These are phyloP conservation scores for Ramaria sp. DNA, from an alignment of 768 basidiomycete genomes.

Conservation along the genomic window DNA sequence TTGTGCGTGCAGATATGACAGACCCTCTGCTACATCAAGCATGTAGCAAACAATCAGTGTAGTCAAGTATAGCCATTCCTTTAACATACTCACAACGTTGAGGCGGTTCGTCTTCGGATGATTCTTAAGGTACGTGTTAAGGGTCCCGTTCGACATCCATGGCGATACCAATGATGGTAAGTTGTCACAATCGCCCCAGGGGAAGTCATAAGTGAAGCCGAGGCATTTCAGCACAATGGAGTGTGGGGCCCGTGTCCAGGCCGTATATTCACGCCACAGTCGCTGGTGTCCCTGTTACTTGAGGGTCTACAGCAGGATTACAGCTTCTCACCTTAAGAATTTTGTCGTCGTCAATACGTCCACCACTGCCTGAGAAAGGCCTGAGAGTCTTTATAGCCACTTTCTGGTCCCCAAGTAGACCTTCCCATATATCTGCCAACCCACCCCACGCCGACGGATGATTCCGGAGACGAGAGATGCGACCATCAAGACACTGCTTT, in stretches of 20 bases:
- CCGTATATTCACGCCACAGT: neutral
- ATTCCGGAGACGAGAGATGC: neutral
- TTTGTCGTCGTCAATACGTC: neutral
- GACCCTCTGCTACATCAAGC: slow-evolving; percentile 31
- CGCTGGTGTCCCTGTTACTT: neutral
- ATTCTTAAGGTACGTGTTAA: neutral
- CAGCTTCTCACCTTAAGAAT: neutral
- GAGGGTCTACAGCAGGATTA: neutral
- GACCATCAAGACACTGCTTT: neutral
- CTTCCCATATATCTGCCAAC: neutral
- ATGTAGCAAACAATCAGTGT: slow-evolving; percentile 19
- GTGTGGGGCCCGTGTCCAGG: neutral
- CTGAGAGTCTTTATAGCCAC: neutral
- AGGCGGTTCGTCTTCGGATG: neutral
- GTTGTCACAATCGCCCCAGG: neutral
- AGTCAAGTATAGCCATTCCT: neutral
- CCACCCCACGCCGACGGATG: neutral
- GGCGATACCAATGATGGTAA: neutral
- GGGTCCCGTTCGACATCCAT: neutral
- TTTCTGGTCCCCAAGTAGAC: neutral
- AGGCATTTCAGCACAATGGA: neutral
- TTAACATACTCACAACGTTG: neutral
- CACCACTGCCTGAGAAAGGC: neutral
- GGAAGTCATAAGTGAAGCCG: neutral
- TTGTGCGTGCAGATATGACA: slow-evolving; percentile 32